A percentile compares a stretch with the other conserved stretches of the same genome.
Evolutionary conservation across 768 basidiomycete species (phyloP).

Genomic region (Solioccasus polychromus): DNA sequence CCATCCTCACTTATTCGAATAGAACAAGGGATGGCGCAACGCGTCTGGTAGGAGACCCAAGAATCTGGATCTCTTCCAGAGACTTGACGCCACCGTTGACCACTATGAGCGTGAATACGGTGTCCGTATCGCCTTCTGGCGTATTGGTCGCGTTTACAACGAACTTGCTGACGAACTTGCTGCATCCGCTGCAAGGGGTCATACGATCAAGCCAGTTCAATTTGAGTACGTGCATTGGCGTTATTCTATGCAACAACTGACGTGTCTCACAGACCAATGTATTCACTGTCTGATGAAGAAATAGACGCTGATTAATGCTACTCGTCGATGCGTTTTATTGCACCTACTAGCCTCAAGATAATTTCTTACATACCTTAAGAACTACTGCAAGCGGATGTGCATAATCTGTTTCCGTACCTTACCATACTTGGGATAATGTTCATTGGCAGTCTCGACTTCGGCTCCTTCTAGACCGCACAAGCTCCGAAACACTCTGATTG

Average conservation of each 20-base stretch:
- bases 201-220: constrained; percentile 1
- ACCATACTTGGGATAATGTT: too few species aligned
- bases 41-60: constrained; percentile 8
- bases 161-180: constrained; percentile 14
- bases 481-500: too few species aligned
- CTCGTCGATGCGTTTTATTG: neutral
- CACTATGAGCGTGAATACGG: constrained; percentile 2
- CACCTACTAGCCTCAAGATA: neutral
- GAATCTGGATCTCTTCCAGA: constrained; percentile 17
- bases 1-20: neutral
- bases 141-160: constrained; percentile 10
- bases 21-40: constrained; percentile 11
- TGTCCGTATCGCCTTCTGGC: constrained; percentile 15
- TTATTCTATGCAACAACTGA: neutral
- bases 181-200: constrained; percentile 2
- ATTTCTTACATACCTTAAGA: too few species aligned
- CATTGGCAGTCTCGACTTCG: too few species aligned
- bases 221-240: constrained; percentile 2
- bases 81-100: constrained; percentile 4
- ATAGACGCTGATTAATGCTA: neutral
- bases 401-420: too few species aligned
- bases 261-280: neutral
- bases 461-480: too few species aligned
- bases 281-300: constrained; percentile 1
- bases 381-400: too few species aligned